phyloP scores from a whole-genome alignment of 2,329 filamentous ascomycete species.

The Aureobasidium sp. region DNA sequence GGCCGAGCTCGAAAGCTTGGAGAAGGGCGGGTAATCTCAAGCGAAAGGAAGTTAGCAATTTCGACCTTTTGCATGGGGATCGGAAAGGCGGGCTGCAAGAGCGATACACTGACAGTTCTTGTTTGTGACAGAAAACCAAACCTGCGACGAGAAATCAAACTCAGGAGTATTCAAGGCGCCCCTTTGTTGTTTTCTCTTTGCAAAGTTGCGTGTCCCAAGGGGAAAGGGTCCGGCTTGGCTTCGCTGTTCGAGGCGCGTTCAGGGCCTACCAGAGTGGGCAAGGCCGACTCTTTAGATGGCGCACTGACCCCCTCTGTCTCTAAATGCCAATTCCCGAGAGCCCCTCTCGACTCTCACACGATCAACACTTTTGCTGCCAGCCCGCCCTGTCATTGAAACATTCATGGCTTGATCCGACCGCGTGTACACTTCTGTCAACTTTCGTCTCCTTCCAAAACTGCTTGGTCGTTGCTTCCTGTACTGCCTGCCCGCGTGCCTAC shows the following conservation, averaged over 20 bases:
- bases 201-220: no score
- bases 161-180: neutral
- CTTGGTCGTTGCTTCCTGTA: neutral
- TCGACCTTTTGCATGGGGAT: neutral
- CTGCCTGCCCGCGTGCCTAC: conserved; percentile 3
- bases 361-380: neutral
- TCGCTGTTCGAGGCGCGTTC: neutral
- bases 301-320: neutral
- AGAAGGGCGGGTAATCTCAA: neutral
- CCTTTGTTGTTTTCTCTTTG: neutral
- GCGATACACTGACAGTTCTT: neutral
- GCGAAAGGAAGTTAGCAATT: conserved; percentile 3
- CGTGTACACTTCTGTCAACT: neutral
- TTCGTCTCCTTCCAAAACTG: neutral
- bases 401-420: neutral
- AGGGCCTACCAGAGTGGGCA: neutral
- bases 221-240: neutral
- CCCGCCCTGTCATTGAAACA: neutral
- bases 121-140: neutral
- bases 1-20: neutral
- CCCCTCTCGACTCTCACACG: conserved; percentile 3
- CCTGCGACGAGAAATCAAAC: neutral
- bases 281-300: no score
- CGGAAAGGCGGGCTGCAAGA: neutral
- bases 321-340: neutral